phyloP scores from a whole-genome alignment of 306 rosid species.

The Begonia peltatifolia region DNA sequence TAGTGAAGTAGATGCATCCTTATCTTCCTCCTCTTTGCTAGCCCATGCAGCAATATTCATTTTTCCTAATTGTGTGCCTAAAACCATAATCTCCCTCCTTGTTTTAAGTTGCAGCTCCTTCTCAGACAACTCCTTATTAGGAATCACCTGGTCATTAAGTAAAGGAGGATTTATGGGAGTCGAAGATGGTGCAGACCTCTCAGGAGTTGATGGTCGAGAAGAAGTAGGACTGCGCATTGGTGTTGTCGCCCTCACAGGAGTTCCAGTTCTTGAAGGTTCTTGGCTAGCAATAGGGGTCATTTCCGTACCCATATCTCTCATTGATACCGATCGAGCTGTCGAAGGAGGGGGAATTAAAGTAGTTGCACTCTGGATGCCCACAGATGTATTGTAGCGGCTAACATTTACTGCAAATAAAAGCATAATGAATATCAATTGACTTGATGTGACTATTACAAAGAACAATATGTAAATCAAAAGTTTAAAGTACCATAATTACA shows the following conservation, averaged over 20 bases:
- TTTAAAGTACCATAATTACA: too few relatives aligned
- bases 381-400: conserved; percentile 69
- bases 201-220: conserved; percentile 77
- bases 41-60: conserved; percentile 98
- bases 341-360: conserved; percentile 81
- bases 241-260: conserved; percentile 90
- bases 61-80: conserved; percentile 89
- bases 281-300: conserved; percentile 98
- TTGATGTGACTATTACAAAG: too few relatives aligned
- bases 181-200: conserved; percentile 33
- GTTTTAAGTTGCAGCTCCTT: conserved; percentile 90
- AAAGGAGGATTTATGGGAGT: conserved; percentile 12
- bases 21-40: conserved; percentile 87
- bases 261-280: conserved; percentile 94
- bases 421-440: too few relatives aligned
- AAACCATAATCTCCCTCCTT: conserved; percentile 81
- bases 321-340: conserved; percentile 91
- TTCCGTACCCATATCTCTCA: conserved; percentile 99
- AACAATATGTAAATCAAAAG: not conserved
- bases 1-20: conserved; percentile 66
- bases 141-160: conserved; percentile 18
- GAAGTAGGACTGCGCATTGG: conserved; percentile 79
- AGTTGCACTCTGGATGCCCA: conserved; percentile 54
- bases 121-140: conserved; percentile 50
- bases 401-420: conserved; percentile 44